These are phyloP conservation scores for Phytophthora megakarya DNA, from an alignment of 352 stramenopile genomes.

Conservation along the genomic window DNA sequence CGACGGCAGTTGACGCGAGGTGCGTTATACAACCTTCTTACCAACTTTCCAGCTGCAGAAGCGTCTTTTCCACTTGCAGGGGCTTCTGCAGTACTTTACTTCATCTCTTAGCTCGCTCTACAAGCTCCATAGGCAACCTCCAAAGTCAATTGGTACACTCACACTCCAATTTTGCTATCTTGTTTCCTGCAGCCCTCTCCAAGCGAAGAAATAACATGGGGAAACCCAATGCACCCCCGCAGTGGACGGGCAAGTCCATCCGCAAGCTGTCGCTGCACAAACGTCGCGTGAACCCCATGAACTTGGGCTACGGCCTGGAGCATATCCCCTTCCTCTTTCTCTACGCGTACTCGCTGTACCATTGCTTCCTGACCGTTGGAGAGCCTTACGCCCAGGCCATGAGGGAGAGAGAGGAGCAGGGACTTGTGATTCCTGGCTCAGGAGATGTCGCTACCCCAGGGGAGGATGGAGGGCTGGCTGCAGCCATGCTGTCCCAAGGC, in stretches of 20 bases:
- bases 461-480: slow-evolving; percentile 62
- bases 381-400: slow-evolving; percentile 81
- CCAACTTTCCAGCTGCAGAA: not conserved
- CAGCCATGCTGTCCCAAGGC: slow-evolving; percentile 73
- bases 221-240: slow-evolving; percentile 42
- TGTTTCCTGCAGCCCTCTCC: slow-evolving; percentile 7
- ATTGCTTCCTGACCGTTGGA: slow-evolving; percentile 64
- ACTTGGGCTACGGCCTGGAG: slow-evolving; percentile 72
- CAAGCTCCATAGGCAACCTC: not conserved
- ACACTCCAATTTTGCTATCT: not conserved
- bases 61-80: slow-evolving; percentile 1
- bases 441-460: slow-evolving; percentile 26
- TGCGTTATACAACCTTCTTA: not conserved
- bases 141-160: slow-evolving; percentile 14
- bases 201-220: slow-evolving; percentile 35
- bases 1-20: slow-evolving; percentile 14
- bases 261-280: slow-evolving; percentile 67
- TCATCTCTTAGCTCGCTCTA: not conserved
- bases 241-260: slow-evolving; percentile 78
- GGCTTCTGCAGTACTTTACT: not conserved
- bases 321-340: slow-evolving; percentile 72
- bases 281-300: slow-evolving; percentile 58
- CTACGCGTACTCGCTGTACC: slow-evolving; percentile 74
- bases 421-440: slow-evolving; percentile 45
- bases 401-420: slow-evolving; percentile 66